Conservation (phyloP, 1,284 basidiomycete species). For the Salmacisia buchloeana region DNA sequence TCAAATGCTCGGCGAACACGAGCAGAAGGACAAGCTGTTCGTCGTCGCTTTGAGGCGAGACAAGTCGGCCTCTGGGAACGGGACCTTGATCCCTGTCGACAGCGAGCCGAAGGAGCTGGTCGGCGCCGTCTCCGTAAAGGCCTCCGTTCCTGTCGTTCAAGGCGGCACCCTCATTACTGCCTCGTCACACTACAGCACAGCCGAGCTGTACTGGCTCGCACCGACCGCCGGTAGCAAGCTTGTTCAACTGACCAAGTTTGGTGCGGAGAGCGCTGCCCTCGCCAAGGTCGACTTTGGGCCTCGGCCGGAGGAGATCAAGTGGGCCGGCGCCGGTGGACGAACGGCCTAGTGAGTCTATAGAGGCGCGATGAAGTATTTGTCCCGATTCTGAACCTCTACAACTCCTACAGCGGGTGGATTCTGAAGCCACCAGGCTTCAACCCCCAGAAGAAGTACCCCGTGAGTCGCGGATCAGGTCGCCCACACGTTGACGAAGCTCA, state of each 20-base stretch:
- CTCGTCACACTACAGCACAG: slow-evolving; percentile 16
- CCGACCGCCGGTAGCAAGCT: not conserved
- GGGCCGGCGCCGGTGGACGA: slow-evolving; percentile 18
- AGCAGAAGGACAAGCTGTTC: slow-evolving; percentile 21
- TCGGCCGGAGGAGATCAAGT: slow-evolving; percentile 23
- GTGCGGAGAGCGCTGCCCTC: slow-evolving; percentile 10
- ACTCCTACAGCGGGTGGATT: slow-evolving; percentile 18
- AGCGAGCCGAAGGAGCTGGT: slow-evolving; percentile 11
- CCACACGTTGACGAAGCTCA: not conserved
- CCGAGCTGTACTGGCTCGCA: slow-evolving; percentile 19
- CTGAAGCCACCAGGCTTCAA: slow-evolving; percentile 22
- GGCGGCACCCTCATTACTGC: slow-evolving; percentile 13
- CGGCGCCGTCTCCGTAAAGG: slow-evolving; percentile 9
- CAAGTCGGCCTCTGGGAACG: not conserved
- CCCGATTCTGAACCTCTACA: not conserved
- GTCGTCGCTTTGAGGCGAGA: not conserved
- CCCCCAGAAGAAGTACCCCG: not conserved
- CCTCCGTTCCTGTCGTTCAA: slow-evolving; percentile 9
- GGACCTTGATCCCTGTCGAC: not conserved
- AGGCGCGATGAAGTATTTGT: not conserved
- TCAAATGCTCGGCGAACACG: slow-evolving; percentile 17
- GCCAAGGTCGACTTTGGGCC: slow-evolving; percentile 23
- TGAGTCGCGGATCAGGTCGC: not conserved
- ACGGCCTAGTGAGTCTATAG: slow-evolving; percentile 7
- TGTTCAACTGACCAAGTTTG: slow-evolving; percentile 14